Base-by-base conservation (phyloP, 768 basidiomycete species). In the Mycena crocata region DNA sequence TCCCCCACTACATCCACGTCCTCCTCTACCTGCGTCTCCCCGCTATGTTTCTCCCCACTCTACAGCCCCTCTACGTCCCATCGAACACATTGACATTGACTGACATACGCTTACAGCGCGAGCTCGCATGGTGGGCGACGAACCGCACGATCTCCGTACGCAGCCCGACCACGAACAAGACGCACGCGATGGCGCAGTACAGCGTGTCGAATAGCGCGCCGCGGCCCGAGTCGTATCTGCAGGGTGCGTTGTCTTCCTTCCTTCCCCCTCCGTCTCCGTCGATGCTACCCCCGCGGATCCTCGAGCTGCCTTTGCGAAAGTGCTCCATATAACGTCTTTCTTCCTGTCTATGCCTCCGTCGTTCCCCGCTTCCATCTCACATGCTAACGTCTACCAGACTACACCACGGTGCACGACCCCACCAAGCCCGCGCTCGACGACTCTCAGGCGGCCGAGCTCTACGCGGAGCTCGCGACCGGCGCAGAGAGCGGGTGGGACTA, bases 391-490 rank as follows among this genome's bases (percentile, higher is more conserved):
- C 79, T 60, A 68, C 52, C 81, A 86, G 96, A 98, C 79, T 97
- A 94, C 71, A 71, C 79, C 19, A 94, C 93, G 0, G 91, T 87
- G n/a, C 88, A 94, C 62, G 91, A 89, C 59, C 87, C 90, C 2
- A 80, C 80, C 0, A 74, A 87, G 24, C 76, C 77, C 24, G 82
- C 88, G 1, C 78, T 94, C 58, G 92, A 87, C 58, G 89, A 88
- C 30, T 78, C 84, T 2, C 79, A 90, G 73, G 82, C 85, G 44
- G 85, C 85, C 0, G 86, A 82, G 1, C 74, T 98, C n/a, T 98
- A 96, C 72, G 86, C 92, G 8, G 93, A 98, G 74, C 86, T 98
- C 24, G 96, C 96, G 0, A 88, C 86, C 58, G 95, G 94, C 37
- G 96, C 95, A 0, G 96, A 98, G 80, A 87, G 87, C 14, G 82